Percentiles rank a stretch among this genome's conserved stretches.
These are phyloP conservation scores for Pythium brassicae DNA, from an alignment of 352 stramenopile species.

Conservation along the genomic window DNA sequence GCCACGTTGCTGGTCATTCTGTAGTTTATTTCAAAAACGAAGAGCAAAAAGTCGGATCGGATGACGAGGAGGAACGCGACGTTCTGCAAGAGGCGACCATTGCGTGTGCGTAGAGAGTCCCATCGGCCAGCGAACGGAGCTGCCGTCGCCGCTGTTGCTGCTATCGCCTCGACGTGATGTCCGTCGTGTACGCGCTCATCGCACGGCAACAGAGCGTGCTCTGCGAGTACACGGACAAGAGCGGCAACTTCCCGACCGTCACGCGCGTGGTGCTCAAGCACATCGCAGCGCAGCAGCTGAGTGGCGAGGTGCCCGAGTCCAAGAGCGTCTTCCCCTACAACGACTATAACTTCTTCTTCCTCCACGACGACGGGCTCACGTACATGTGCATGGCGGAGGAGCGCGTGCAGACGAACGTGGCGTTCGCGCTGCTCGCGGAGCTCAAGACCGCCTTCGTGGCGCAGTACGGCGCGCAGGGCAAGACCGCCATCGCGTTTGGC, in stretches of 20 bases:
- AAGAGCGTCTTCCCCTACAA: slow-evolving; percentile 78
- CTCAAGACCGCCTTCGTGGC: slow-evolving; percentile 58
- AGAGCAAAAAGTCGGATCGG: not conserved
- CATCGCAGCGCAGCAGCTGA: slow-evolving; percentile 41
- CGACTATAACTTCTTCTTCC: slow-evolving; percentile 82
- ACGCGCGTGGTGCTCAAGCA: slow-evolving; percentile 73
- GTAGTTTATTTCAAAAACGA: not conserved
- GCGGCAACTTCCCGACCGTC: slow-evolving; percentile 72
- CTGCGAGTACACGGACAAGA: slow-evolving; percentile 73
- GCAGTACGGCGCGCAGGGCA: slow-evolving; percentile 57
- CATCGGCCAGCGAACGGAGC: no score
- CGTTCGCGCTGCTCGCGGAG: slow-evolving; percentile 70
- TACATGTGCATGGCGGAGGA: slow-evolving; percentile 85
- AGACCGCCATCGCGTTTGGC: slow-evolving; percentile 67
- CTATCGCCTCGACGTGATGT: slow-evolving; percentile 32
- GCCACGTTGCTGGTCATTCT: not conserved
- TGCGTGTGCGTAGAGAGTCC: no score
- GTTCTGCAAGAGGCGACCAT: no score
- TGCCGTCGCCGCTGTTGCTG: no score
- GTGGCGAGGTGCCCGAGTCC: slow-evolving; percentile 15
- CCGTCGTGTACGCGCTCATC: slow-evolving; percentile 71
- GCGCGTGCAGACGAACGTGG: slow-evolving; percentile 67
- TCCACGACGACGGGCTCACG: slow-evolving; percentile 61
- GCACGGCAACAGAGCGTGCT: slow-evolving; percentile 70
- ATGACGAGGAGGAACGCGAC: not conserved